Evolutionary conservation across 345 rosid genomes (phyloP).

Genomic region (Kernera saxatilis): DNA sequence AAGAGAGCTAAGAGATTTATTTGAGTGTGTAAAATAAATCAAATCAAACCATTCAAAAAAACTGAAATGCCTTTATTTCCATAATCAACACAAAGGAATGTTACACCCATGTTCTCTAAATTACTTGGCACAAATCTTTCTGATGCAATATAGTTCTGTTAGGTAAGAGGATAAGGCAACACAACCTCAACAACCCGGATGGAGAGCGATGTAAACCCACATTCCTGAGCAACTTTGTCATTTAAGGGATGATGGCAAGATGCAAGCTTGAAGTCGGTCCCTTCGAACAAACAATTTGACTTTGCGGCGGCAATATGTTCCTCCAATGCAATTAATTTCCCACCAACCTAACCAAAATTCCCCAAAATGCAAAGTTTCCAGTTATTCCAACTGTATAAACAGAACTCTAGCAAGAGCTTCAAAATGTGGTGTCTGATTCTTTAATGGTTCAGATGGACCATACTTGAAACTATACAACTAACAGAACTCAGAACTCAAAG

Average conservation of each 20-base stretch:
- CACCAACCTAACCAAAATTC: slow-evolving; percentile 61
- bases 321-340: slow-evolving; percentile 52
- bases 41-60: neutral
- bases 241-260: slow-evolving; percentile 56
- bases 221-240: slow-evolving; percentile 71
- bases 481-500: neutral
- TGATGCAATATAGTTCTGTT: too few relatives aligned
- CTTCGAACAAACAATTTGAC: slow-evolving; percentile 51
- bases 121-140: too few relatives aligned
- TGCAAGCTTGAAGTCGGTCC: slow-evolving; percentile 95
- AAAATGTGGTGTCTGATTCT: neutral
- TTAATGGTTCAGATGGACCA: neutral
- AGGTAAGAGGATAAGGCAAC: neutral
- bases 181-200: slow-evolving; percentile 74
- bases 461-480: neutral
- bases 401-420: neutral
- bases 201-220: slow-evolving; percentile 87
- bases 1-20: neutral
- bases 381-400: neutral
- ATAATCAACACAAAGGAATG: neutral
- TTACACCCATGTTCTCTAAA: neutral
- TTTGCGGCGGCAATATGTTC: slow-evolving; percentile 55
- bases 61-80: neutral
- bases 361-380: neutral
- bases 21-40: neutral